A percentile compares a stretch with the other conserved stretches of the same genome.
These are phyloP conservation scores for Suhomyces sp. DNA, from an alignment of 805 yeast genomes.

Conservation along the genomic window DNA sequence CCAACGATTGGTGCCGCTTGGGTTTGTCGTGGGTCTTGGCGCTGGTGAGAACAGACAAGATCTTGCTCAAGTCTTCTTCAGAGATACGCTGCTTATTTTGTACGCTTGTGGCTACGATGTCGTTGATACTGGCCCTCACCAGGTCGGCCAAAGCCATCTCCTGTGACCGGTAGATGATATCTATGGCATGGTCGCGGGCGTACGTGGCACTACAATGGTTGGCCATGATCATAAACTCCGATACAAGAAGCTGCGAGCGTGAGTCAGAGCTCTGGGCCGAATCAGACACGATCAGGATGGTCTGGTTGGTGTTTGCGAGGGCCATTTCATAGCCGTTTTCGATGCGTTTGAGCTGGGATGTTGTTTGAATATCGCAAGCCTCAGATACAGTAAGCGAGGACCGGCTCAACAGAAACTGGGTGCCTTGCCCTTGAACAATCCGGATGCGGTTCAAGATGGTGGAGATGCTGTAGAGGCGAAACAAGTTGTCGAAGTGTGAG, in stretches of 20 bases:
- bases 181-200: slow-evolving; percentile 42
- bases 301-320: slow-evolving; percentile 10
- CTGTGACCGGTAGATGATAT: slow-evolving; percentile 50
- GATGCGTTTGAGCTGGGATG: background rate
- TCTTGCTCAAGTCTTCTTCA: slow-evolving; percentile 40
- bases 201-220: slow-evolving; percentile 58
- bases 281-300: slow-evolving; percentile 12
- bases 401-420: slow-evolving; percentile 16
- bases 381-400: slow-evolving; percentile 14
- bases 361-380: background rate
- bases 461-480: slow-evolving; percentile 26
- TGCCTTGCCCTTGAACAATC: slow-evolving; percentile 18
- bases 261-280: slow-evolving; percentile 24
- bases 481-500: slow-evolving; percentile 24
- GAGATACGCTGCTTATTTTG: slow-evolving; percentile 16
- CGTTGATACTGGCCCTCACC: slow-evolving; percentile 23
- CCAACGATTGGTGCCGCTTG: slow-evolving; percentile 57
- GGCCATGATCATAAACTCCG: slow-evolving; percentile 81
- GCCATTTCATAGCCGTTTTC: slow-evolving; percentile 17
- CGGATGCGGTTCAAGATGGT: slow-evolving; percentile 23
- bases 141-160: slow-evolving; percentile 23
- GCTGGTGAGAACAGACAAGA: slow-evolving; percentile 47
- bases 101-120: slow-evolving; percentile 16
- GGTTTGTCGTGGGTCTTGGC: slow-evolving; percentile 51
- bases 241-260: slow-evolving; percentile 62